Percentiles rank a stretch among this genome's conserved stretches.
Conservation (phyloP, 805 yeast species). For the Starmerella bombi region DNA sequence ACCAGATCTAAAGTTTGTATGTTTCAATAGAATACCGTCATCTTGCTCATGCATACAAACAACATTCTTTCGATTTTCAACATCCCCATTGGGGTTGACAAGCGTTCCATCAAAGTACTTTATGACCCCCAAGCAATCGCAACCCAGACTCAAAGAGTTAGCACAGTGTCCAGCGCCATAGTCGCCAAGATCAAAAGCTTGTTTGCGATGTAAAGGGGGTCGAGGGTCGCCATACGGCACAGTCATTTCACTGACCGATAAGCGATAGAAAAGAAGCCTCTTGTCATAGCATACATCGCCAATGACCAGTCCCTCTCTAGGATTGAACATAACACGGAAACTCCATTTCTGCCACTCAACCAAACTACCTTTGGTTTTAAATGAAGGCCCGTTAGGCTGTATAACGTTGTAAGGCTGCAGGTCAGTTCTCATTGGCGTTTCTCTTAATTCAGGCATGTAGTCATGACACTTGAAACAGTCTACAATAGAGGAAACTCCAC, state of each 20-base stretch:
- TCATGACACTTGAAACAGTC: slow-evolving; percentile 48
- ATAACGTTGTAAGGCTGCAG: slow-evolving; percentile 59
- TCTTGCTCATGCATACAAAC: slow-evolving; percentile 78
- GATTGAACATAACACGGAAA: slow-evolving; percentile 53
- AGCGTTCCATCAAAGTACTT: slow-evolving; percentile 54
- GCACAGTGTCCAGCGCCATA: slow-evolving; percentile 68
- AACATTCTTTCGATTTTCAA: slow-evolving; percentile 49
- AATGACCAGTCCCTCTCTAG: slow-evolving; percentile 65
- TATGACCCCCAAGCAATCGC: slow-evolving; percentile 72
- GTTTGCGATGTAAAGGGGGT: slow-evolving; percentile 71
- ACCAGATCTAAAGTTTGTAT: slow-evolving; percentile 60
- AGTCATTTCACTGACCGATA: slow-evolving; percentile 69
- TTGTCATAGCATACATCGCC: slow-evolving; percentile 65
- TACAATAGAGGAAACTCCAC: slow-evolving; percentile 41
- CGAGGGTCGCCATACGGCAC: slow-evolving; percentile 79
- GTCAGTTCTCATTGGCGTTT: slow-evolving; percentile 41
- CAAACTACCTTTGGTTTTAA: slow-evolving; percentile 43
- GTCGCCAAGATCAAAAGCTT: slow-evolving; percentile 75
- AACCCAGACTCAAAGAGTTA: slow-evolving; percentile 54
- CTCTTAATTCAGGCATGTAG: slow-evolving; percentile 55
- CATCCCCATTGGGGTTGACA: slow-evolving; percentile 45
- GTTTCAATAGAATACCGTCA: slow-evolving; percentile 63
- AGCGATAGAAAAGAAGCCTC: slow-evolving; percentile 58
- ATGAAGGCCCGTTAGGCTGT: slow-evolving; percentile 79
- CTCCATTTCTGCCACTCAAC: slow-evolving; percentile 76